Percentiles rank a stretch among this genome's conserved stretches.
These are phyloP conservation scores for Globisporangium middletonii DNA, from an alignment of 352 stramenopile species.

Conservation along the genomic window DNA sequence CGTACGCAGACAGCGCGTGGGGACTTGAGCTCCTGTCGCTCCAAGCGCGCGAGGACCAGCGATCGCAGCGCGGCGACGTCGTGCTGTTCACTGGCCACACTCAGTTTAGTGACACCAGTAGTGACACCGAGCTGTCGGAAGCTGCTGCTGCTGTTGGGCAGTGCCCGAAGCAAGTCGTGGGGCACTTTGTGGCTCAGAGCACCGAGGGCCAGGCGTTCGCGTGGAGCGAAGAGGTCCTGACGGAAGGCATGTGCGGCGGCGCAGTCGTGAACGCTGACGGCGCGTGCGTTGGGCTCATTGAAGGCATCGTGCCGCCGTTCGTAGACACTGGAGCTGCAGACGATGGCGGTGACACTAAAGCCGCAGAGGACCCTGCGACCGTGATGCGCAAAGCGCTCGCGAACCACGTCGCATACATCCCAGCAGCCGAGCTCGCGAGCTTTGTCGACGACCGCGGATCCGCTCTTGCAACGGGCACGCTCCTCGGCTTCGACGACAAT, in stretches of 20 bases:
- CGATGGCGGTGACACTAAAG: slow-evolving; percentile 17
- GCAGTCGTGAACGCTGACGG: slow-evolving; percentile 39
- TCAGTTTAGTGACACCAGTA: slow-evolving; percentile 13
- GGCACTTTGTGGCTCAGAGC: slow-evolving; percentile 57
- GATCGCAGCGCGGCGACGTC: slow-evolving; percentile 25
- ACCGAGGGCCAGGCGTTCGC: slow-evolving; percentile 61
- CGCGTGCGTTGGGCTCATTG: slow-evolving; percentile 61
- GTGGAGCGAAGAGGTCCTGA: slow-evolving; percentile 62
- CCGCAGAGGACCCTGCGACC: slow-evolving; percentile 16
- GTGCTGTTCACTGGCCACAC: slow-evolving; percentile 52
- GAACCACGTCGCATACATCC: slow-evolving; percentile 68
- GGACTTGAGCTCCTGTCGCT: slow-evolving; percentile 35
- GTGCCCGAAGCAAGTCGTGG: slow-evolving; percentile 40
- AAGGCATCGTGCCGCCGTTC: slow-evolving; percentile 64
- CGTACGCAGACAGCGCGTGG: slow-evolving; percentile 12
- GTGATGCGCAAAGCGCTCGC: slow-evolving; percentile 61
- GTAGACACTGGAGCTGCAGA: slow-evolving; percentile 17
- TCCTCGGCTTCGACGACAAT: slow-evolving; percentile 15
- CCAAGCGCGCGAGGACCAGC: slow-evolving; percentile 3
- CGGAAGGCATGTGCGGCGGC: slow-evolving; percentile 81
- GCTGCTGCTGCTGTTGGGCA: slow-evolving; percentile 18
- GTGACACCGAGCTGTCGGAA: slow-evolving; percentile 5
- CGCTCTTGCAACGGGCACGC: slow-evolving; percentile 32
- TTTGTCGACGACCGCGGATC: slow-evolving; percentile 36
- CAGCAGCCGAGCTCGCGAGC: slow-evolving; percentile 30